Evolutionary conservation across 2,329 filamentous ascomycete genomes (phyloP).

Genomic region (Ophiostoma montium): DNA sequence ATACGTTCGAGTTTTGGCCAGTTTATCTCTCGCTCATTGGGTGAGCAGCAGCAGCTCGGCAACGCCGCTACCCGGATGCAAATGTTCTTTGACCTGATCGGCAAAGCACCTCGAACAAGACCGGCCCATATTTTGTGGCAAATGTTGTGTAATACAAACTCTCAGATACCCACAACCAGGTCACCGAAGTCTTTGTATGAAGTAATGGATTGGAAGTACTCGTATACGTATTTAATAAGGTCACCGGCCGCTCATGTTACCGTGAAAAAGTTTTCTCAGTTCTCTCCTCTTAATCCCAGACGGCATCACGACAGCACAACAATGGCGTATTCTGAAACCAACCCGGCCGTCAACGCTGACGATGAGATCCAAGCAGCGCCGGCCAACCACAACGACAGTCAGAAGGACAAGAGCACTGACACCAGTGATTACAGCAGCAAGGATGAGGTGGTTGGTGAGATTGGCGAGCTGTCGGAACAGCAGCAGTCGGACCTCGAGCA

Average conservation of each 20-base stretch:
- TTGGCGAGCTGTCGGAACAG: background rate
- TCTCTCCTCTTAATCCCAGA: background rate
- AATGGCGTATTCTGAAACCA: background rate
- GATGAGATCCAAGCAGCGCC: background rate
- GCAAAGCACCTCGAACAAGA: background rate
- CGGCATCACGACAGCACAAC: background rate
- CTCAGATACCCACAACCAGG: background rate
- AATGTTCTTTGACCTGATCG: background rate
- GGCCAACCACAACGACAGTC: background rate
- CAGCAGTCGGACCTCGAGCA: background rate
- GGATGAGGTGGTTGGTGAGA: background rate
- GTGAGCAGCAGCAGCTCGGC: background rate
- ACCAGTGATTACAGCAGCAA: background rate
- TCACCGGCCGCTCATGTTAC: background rate
- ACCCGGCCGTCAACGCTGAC: background rate
- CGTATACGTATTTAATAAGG: background rate
- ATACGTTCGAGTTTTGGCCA: background rate
- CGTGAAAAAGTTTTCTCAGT: background rate
- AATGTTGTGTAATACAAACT: constrained; percentile 2
- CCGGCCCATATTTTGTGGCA: background rate
- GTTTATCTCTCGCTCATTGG: background rate
- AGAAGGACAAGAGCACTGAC: background rate
- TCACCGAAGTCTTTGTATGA: background rate
- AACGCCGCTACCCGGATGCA: background rate
- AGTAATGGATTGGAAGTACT: background rate